Conservation (phyloP, 208 protist species). For the Sergeia podlipaevii region DNA sequence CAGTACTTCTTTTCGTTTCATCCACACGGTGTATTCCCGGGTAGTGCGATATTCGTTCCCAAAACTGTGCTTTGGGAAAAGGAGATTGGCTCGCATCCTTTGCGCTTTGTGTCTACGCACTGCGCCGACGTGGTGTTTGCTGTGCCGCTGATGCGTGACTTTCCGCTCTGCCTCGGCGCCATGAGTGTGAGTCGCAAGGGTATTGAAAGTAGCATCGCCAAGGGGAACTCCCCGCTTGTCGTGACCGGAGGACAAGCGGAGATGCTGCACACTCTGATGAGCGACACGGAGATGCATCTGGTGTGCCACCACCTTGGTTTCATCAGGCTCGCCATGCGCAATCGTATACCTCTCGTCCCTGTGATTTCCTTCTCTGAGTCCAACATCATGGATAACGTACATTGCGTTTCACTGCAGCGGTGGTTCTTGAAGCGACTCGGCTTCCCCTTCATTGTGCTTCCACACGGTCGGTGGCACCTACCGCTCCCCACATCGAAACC, state of each 20-base stretch:
- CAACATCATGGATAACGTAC: conserved; percentile 65
- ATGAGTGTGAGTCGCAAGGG: conserved; percentile 39
- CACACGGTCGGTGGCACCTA: conserved; percentile 47
- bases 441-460: conserved; percentile 61
- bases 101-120: conserved; percentile 41
- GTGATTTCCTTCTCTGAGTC: conserved; percentile 62
- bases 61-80: conserved; percentile 37
- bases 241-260: conserved; percentile 77
- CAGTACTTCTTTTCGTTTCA: conserved; percentile 76
- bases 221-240: conserved; percentile 49
- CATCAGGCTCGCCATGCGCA: conserved; percentile 42
- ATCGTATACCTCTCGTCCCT: conserved; percentile 54
- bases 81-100: conserved; percentile 22
- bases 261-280: conserved; percentile 45
- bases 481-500: conserved; percentile 38
- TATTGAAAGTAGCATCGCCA: conserved; percentile 36
- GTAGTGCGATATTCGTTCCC: conserved; percentile 31
- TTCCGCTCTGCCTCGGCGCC: conserved; percentile 30
- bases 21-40: conserved; percentile 77
- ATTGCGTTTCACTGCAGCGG: conserved; percentile 35
- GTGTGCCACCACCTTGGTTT: conserved; percentile 73
- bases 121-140: conserved; percentile 60
- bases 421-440: conserved; percentile 49
- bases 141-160: conserved; percentile 62
- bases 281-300: conserved; percentile 57